Percentiles rank a stretch among this genome's conserved stretches.
Evolutionary conservation across 108 stramenopile genomes (phyloP).

Genomic region (Skeletonema grethae): DNA sequence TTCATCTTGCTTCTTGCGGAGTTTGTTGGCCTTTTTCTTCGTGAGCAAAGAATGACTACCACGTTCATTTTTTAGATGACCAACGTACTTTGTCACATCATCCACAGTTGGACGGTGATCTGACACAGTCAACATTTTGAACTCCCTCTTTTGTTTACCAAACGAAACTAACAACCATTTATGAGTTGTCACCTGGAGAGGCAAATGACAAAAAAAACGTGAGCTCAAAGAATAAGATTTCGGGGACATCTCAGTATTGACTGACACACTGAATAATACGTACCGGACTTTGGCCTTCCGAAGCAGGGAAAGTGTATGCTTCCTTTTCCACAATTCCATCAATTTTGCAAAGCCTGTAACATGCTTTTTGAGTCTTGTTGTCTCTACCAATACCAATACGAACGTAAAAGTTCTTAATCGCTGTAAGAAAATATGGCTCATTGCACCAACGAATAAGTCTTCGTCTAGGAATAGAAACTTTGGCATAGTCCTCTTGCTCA

Average conservation of each 20-base stretch:
- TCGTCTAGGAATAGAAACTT: slow-evolving; percentile 77
- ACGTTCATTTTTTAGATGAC: slow-evolving; percentile 67
- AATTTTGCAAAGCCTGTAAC: slow-evolving; percentile 84
- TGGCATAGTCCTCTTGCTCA: slow-evolving; percentile 69
- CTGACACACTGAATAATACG: slow-evolving; percentile 17
- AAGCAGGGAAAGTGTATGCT: slow-evolving; percentile 69
- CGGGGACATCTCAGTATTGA: no score
- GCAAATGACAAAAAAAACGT: background rate
- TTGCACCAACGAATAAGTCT: slow-evolving; percentile 86
- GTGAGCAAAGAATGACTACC: slow-evolving; percentile 43
- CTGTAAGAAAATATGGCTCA: slow-evolving; percentile 85
- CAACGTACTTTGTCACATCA: slow-evolving; percentile 71
- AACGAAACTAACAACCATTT: slow-evolving; percentile 77
- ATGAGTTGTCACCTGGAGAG: slow-evolving; percentile 60
- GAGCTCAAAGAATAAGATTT: background rate
- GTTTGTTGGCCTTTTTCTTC: slow-evolving; percentile 71
- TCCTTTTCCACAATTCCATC: slow-evolving; percentile 57
- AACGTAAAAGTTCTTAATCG: slow-evolving; percentile 76
- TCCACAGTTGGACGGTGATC: slow-evolving; percentile 70
- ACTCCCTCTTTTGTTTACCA: slow-evolving; percentile 61
- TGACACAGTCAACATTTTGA: slow-evolving; percentile 79
- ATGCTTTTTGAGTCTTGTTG: slow-evolving; percentile 66
- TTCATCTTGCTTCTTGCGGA: slow-evolving; percentile 73
- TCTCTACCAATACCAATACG: slow-evolving; percentile 83
- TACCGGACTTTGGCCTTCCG: slow-evolving; percentile 67